Evolutionary conservation across 2,329 filamentous ascomycete species (phyloP), one percentile per base, ranked within the genome.

Genomic region (Tolypocladium sp.): DNA sequence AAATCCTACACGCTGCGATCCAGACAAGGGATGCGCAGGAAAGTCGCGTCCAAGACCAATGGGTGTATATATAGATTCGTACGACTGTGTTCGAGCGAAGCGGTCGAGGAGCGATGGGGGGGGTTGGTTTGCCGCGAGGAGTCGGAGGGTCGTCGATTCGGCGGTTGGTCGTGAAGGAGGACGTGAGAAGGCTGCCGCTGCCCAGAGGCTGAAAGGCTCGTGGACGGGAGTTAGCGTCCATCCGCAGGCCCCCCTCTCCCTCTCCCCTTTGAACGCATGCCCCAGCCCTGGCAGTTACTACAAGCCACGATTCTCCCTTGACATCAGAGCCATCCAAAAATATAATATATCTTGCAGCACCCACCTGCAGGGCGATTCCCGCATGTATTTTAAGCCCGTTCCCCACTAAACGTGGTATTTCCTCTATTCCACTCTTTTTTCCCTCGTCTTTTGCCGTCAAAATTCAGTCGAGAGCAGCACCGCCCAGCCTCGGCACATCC

Each of bases 71-170:
- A 44, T 46, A 44, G 41, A 59, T 46, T n/a, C 30, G 49, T 10
- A 33, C 27, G 30, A n/a, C 27, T 54, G 57, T 42, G 42, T 60
- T 60, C 56, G 56, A 61, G 56, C 58, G 58, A 58, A 7, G n/a
- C 56, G 49, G 49, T 27, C 46, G 53, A 57, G 58, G 41, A 53
- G 60, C 58, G 58, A 60, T 57, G 60, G 53, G 56, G 51, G 35
- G 25, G 40, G n/a, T 42, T 30, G 40, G 55, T 37, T 40, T 52
- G 56, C 57, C 56, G 53, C 37, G 53, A 56, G 35, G 55, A 61
- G 42, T 55, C 57, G 55, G 57, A 52, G 40, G 27, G 27, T 57
- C 51, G 55, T 38, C 22, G 27, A 33, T 41, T 55, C 38, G 46
- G 49, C 38, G 35, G 44, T n/a, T 30, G 33, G 42, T 51, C 44